Base-by-base conservation (phyloP, 495 filamentous ascomycete genomes). In the Trichoderma reesei region DNA sequence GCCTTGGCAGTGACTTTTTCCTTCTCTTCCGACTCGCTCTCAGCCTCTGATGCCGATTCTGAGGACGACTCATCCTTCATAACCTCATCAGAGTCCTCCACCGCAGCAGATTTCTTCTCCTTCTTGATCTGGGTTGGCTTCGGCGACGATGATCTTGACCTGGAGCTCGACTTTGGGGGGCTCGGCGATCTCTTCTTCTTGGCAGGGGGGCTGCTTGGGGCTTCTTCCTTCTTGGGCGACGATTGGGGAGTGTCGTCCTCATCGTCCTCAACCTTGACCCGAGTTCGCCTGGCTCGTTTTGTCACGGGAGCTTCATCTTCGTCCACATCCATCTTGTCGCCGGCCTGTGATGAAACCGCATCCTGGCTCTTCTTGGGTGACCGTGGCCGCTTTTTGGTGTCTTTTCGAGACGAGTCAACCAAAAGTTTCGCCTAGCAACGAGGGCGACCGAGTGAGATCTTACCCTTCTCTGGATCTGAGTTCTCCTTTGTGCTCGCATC, bases 1-100 rank as follows among this genome's bases (percentile, higher is more conserved):
- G 85, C 86, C 74, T 94, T 91, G 20, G 84, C 87, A 48, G 86
- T 86, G 36, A 86, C 74, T 64, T 89, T 86, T 0, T 91, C 88
- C 67, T 90, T 90, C 69, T 89, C 86, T 11, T 90, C 88, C 37
- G 90, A 88, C 20, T 88, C 86, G 5, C 81, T 80, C 39, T 78
- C 78, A 16, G 72, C 74, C 46, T 80, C 79, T 26, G 84, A 83
- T 65, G 84, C 76, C 0, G 83, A 74, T 64, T 84, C 84, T 0
- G 80, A 78, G 4, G 74, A 78, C 18, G 78, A 75, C 61, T 77
- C 82, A 54, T 82, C 80, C 63, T 76, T 73, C 1, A 69, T 68
- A 37, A 76, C 73, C 18, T 69, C 64, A 62, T 66, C 41, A 42
- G 62, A 7, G 36, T 66, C 42, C 37, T 65, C 26, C 36, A 16